Conservation (phyloP, 1,284 basidiomycete genomes). For the Meira nashicola region DNA sequence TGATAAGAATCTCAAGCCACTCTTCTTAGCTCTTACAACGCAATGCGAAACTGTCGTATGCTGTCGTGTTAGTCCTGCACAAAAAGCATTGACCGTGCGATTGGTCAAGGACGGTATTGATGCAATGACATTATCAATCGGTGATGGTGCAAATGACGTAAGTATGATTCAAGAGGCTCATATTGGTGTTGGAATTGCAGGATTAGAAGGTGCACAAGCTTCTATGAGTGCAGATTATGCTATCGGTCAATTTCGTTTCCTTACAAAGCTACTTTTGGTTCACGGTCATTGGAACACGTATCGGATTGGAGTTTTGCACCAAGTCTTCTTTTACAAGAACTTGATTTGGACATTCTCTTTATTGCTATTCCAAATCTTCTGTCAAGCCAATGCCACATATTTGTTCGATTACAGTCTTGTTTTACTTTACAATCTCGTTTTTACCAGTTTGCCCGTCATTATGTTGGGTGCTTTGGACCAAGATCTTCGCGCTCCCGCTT, state of each 20-base stretch:
- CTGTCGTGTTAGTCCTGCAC: conserved; percentile 90
- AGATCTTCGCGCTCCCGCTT: conserved; percentile 83
- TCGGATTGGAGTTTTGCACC: conserved; percentile 71
- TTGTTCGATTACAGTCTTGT: conserved; percentile 76
- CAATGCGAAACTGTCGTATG: conserved; percentile 93
- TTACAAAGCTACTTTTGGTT: conserved; percentile 81
- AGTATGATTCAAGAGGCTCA: conserved; percentile 95
- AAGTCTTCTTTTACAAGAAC: conserved; percentile 81
- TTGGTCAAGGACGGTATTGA: conserved; percentile 86
- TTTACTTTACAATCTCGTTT: conserved; percentile 72
- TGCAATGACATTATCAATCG: conserved; percentile 88
- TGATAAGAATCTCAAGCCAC: conserved; percentile 67
- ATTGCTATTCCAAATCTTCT: conserved; percentile 91
- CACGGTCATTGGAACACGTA: conserved; percentile 98
- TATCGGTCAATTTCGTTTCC: conserved; percentile 89
- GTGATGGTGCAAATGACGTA: conserved; percentile 93
- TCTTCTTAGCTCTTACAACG: conserved; percentile 86
- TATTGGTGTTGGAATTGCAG: conserved; percentile 89
- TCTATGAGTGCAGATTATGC: conserved; percentile 96
- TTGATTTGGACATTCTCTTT: conserved; percentile 66
- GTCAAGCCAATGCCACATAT: conserved; percentile 87
- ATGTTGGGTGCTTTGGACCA: conserved; percentile 94
- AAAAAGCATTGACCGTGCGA: conserved; percentile 87
- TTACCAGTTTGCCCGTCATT: conserved; percentile 89
- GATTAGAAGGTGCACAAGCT: conserved; percentile 92